Conservation (phyloP, 1,139 yeast species). For the Hansenula lynferdii region DNA sequence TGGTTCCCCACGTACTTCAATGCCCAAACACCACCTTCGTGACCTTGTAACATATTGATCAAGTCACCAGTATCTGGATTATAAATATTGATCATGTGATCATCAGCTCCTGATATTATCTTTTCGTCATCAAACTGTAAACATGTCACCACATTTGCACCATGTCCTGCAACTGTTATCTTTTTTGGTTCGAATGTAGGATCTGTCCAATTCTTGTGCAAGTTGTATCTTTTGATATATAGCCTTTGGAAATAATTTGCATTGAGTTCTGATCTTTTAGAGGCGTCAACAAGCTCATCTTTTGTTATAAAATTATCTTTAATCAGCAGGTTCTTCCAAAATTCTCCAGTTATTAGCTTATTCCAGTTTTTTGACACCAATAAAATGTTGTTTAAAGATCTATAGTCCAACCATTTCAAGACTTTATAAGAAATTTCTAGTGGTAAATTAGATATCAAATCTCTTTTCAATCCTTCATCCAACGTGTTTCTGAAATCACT, state of each 20-base stretch:
- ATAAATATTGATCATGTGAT: constrained; percentile 74
- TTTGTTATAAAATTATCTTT: constrained; percentile 46
- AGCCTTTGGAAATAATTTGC: constrained; percentile 17
- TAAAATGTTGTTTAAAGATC: constrained; percentile 57
- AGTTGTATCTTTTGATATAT: constrained; percentile 46
- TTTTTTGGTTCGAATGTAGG: constrained; percentile 66
- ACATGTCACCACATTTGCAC: constrained; percentile 86
- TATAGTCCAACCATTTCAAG: constrained; percentile 60
- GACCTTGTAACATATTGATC: constrained; percentile 72
- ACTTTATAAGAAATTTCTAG: constrained; percentile 69
- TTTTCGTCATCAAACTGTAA: constrained; percentile 89
- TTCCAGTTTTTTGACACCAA: constrained; percentile 73
- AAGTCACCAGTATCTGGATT: constrained; percentile 70
- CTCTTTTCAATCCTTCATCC: constrained; percentile 62
- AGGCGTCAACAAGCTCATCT: constrained; percentile 24
- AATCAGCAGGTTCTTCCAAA: constrained; percentile 56
- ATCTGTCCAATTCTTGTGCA: constrained; percentile 78
- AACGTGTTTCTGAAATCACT: constrained; percentile 62
- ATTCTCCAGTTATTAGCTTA: constrained; percentile 47
- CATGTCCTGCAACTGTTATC: constrained; percentile 69
- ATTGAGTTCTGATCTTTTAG: constrained; percentile 11
- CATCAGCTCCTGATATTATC: constrained; percentile 92
- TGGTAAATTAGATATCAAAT: constrained; percentile 68
- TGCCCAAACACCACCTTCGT: constrained; percentile 99
- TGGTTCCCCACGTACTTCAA: constrained; percentile 76